phyloP scores from a whole-genome alignment of 2,329 filamentous ascomycete genomes.

The Arthroderma uncinatum region DNA sequence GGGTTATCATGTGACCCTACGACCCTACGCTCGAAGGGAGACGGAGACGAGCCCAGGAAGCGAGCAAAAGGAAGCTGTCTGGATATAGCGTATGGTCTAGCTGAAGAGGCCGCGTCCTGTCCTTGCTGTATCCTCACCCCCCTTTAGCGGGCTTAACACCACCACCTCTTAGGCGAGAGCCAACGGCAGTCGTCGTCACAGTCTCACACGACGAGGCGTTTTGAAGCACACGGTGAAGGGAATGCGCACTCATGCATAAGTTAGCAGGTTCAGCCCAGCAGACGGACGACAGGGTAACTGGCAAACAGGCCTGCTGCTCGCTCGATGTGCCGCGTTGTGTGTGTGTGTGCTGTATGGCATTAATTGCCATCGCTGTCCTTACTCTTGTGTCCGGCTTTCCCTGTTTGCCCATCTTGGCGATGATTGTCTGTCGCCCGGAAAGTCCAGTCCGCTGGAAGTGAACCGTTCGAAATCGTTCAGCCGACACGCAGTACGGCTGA shows the following conservation, averaged over 20 bases:
- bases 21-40: not conserved
- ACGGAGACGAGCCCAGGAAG: not conserved
- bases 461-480: not conserved
- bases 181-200: not conserved
- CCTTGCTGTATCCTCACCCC: not conserved
- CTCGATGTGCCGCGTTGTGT: not conserved
- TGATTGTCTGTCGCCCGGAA: not conserved
- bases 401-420: not conserved
- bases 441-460: not conserved
- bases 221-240: not conserved
- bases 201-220: not conserved
- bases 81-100: not conserved
- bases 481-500: not conserved
- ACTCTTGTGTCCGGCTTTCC: not conserved
- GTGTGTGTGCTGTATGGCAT: not conserved
- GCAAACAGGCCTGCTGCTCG: not conserved
- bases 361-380: not conserved
- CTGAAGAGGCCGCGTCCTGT: not conserved
- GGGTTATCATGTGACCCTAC: slow-evolving; percentile 3
- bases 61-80: not conserved
- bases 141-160: not conserved
- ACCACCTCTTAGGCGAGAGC: not conserved
- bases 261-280: not conserved
- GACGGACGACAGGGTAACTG: not conserved
- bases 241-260: not conserved